Base-by-base conservation (phyloP, 2,329 filamentous ascomycete genomes). In the Cladophialophora bantiana region DNA sequence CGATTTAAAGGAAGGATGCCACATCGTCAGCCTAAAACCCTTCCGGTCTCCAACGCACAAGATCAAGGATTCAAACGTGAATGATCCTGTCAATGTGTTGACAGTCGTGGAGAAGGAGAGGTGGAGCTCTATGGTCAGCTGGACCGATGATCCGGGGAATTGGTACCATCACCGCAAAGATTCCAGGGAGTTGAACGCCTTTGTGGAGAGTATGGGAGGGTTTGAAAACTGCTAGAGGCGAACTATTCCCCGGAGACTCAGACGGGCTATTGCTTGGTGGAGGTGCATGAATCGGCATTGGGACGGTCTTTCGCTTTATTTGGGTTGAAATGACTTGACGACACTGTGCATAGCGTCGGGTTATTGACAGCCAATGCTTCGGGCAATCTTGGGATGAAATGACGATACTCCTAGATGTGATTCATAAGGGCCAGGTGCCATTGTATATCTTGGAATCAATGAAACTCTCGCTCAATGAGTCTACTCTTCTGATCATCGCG, bases 81-180 rank as follows among this genome's bases (percentile, higher is more conserved):
- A 96, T 72, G 91, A 94, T 59, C 91, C 91, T 4, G 88, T 89
- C 72, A 95, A 93, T 71, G 87, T 96, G 66, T 86, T 98, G 59
- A 87, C 91, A 42, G 92, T 95, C 68, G 86, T 91, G 76, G 83
- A 89, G 48, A 88, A 90, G 74, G 83, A 88, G 65, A 95, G 92
- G 76, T 90, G 85, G 72, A 87, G 84, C 13, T 82, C 84, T 53
- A 85, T 84, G 69, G 95, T 99, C 70, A 97, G 93, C 80, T 99
- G 95, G 95, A 94, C 92, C 13, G 90, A 91, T 71, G 88, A 89
- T 59, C 89, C 89, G 32, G 94, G 94, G 34, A 87, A 89, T 64
- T 99, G 95, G 79, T 98, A 91, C 76, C 91, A 98, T 75, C 93
- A 94, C 65, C 93, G 87, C 12, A 92, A 92, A 79, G 92, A 93